These are phyloP conservation scores for Hemileccinum impolitum DNA, from an alignment of 768 basidiomycete species.

Conservation along the genomic window DNA sequence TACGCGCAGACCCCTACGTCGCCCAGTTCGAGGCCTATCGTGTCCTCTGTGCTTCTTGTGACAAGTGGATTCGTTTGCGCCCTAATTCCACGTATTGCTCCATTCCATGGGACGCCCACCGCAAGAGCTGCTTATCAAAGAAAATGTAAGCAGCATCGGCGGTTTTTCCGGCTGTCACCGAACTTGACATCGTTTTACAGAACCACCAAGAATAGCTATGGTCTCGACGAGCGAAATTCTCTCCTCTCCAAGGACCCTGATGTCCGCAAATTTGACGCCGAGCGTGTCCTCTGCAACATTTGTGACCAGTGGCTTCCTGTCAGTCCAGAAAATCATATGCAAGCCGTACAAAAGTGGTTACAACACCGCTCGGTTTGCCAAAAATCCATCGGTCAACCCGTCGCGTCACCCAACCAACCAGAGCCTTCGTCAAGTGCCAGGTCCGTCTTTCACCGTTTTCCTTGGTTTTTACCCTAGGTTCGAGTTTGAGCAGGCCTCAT, in stretches of 20 bases:
- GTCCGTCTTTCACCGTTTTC: slow-evolving; percentile 12
- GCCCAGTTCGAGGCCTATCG: slow-evolving; percentile 80
- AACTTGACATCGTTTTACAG: slow-evolving; percentile 12
- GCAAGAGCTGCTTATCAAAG: slow-evolving; percentile 79
- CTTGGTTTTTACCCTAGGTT: not conserved
- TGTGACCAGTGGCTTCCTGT: slow-evolving; percentile 70
- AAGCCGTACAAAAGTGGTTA: slow-evolving; percentile 64
- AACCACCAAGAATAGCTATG: slow-evolving; percentile 50
- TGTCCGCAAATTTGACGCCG: slow-evolving; percentile 72
- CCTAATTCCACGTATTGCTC: slow-evolving; percentile 85
- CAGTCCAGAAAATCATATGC: slow-evolving; percentile 54
- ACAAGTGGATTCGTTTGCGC: slow-evolving; percentile 83
- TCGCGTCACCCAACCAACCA: slow-evolving; percentile 7
- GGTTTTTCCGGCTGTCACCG: slow-evolving; percentile 2
- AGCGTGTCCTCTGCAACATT: slow-evolving; percentile 63
- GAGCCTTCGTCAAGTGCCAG: slow-evolving; percentile 25
- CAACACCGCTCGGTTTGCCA: slow-evolving; percentile 58
- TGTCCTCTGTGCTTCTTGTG: slow-evolving; percentile 74
- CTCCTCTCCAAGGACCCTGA: slow-evolving; percentile 62
- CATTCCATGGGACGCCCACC: slow-evolving; percentile 86
- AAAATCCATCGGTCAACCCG: slow-evolving; percentile 24
- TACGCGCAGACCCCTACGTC: slow-evolving; percentile 69
- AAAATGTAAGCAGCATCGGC: slow-evolving; percentile 52
- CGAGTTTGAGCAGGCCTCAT: slow-evolving; percentile 6
- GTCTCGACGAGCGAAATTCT: slow-evolving; percentile 57